phyloP scores from a whole-genome alignment of 164 flowering plant genomes.

The Vitis rotundifolia region DNA sequence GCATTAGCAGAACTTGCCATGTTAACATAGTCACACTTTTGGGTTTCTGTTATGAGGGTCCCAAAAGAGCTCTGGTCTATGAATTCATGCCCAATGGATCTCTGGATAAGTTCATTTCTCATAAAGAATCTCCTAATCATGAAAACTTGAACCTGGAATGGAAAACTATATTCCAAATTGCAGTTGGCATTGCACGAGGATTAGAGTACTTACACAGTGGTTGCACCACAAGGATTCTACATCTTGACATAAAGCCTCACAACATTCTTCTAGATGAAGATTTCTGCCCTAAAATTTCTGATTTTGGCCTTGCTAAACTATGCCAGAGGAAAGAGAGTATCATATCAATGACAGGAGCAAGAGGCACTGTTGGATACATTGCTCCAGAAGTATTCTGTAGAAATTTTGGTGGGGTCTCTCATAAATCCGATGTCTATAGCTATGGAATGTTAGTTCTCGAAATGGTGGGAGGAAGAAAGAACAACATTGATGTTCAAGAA shows the following conservation, averaged over 20 bases:
- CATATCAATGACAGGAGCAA: conserved; percentile 19
- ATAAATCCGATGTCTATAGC: conserved; percentile 33
- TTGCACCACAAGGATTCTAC: conserved; percentile 24
- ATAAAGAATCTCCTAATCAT: not conserved
- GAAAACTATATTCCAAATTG: conserved; percentile 15
- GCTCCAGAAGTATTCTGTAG: conserved; percentile 30
- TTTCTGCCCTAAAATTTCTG: conserved; percentile 32
- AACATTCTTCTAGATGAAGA: conserved; percentile 27
- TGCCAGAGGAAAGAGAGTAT: conserved; percentile 21
- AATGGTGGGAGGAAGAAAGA: conserved; percentile 26
- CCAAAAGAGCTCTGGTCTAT: conserved; percentile 25
- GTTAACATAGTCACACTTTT: conserved; percentile 27
- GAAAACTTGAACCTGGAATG: not conserved
- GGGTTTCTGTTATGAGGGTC: conserved; percentile 26
- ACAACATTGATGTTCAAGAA: not conserved
- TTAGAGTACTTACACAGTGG: conserved; percentile 28
- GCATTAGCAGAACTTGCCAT: conserved; percentile 27
- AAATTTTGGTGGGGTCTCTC: conserved; percentile 20
- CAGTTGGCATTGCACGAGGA: conserved; percentile 26
- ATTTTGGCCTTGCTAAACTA: conserved; percentile 35
- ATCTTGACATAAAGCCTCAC: conserved; percentile 37
- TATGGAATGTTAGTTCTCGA: conserved; percentile 36
- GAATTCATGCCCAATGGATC: conserved; percentile 36
- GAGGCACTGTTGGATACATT: conserved; percentile 36
- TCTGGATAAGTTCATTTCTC: conserved; percentile 22